Base-by-base conservation (phyloP, 192 early-diverging fungal species). In the Coemansia sp. region DNA sequence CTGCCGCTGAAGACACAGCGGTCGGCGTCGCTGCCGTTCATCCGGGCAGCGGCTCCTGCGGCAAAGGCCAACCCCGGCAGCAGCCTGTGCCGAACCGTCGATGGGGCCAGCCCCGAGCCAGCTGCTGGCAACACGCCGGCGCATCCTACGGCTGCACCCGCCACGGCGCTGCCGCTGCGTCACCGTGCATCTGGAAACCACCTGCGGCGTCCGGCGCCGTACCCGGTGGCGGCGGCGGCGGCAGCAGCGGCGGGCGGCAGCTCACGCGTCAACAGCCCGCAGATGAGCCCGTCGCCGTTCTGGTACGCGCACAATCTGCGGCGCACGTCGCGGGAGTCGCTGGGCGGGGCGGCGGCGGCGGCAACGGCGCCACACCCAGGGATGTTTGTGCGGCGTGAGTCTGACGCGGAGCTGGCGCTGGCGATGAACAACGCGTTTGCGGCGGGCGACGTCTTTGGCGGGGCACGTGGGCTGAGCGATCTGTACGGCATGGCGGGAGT, bases 381-480 rank as follows among this genome's bases (percentile, higher is more conserved):
- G 17, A 42, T 11, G 33, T 57, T 59, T 50, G 62, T 47, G 14
- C 64, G 75, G 17, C 64, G 75, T n/a, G 75, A 78, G 49, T 78
- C 75, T 9, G 75, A 78, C 37, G 69, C 62, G 0, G 75, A 78
- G 57, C 62, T 78, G 49, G 75, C 75, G 22, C 61, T 78, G 57
- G 75, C 75, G 0, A 78, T 78, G 75, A 71, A 78, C 50, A 61
- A 56, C 34, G 75, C 66, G 15, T 78, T 78, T 68, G 65, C 62
- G 17, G 67, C 63, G 27, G 75, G 65, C 25, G 69, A 78, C 23
- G 62, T 71, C 24, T 56, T 71, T 55, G 75, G 75, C 3, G 23
- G 62, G 15, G 67, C 69, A 27, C 73, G 67, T 21, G 48, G 72
- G n/a, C 42, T 75, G 14, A 42, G 58, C n/a, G 72, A 75, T 6